These are phyloP conservation scores for Grosmannia serpens DNA, from an alignment of 2,329 filamentous ascomycete species.

Conservation along the genomic window DNA sequence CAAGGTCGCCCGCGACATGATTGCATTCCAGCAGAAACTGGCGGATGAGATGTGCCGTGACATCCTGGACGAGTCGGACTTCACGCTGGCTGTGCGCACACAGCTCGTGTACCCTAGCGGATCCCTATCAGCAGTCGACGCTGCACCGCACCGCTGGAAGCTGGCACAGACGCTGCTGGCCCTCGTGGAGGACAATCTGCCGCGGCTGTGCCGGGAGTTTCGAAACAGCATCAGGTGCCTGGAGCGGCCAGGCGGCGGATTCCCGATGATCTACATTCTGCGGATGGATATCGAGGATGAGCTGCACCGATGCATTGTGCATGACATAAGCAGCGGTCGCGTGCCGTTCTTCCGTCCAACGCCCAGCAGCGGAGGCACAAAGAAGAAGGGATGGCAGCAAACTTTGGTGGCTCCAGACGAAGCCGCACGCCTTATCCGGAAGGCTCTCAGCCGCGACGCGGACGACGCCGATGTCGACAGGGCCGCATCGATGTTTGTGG, in stretches of 20 bases:
- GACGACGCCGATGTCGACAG: not conserved
- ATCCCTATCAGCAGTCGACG: constrained; percentile 34
- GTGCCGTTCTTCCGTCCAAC: constrained; percentile 16
- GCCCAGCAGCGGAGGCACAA: not conserved
- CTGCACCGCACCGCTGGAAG: constrained; percentile 40
- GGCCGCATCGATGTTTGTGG: not conserved
- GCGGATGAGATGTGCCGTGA: constrained; percentile 36
- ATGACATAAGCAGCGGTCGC: constrained; percentile 26
- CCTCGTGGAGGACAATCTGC: constrained; percentile 26
- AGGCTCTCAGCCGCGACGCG: not conserved
- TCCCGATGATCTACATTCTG: constrained; percentile 47
- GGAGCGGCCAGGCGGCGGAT: constrained; percentile 24
- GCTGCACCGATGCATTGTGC: constrained; percentile 26
- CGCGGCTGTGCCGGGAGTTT: constrained; percentile 24
- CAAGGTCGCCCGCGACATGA: constrained; percentile 31
- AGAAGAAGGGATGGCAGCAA: not conserved
- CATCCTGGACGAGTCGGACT: constrained; percentile 53
- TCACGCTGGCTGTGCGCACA: constrained; percentile 39
- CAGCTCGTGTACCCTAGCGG: constrained; percentile 49
- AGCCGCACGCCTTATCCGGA: not conserved
- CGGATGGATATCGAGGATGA: constrained; percentile 32
- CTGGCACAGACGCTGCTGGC: constrained; percentile 28
- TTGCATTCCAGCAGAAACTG: constrained; percentile 39
- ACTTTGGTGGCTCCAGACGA: not conserved
- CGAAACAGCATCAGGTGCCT: constrained; percentile 36